Evolutionary conservation across 1,284 basidiomycete species (phyloP), one percentile per base, ranked within the genome.

Genomic region (Tylopilus orsonianus): DNA sequence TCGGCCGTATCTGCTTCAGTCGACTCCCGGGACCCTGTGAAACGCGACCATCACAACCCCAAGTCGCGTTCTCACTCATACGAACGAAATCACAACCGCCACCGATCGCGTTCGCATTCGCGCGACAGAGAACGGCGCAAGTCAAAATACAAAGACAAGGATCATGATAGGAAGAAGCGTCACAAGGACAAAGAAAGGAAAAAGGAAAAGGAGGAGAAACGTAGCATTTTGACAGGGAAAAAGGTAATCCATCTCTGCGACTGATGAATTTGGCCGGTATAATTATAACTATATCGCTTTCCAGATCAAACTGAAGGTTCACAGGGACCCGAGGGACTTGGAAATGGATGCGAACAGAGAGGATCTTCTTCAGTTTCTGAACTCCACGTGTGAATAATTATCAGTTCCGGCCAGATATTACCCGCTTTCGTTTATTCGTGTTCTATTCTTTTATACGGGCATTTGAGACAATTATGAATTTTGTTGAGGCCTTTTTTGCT

Each of bases 271-370:
- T 1, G 27, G n/a, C 6, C 5, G 6, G 30, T 29, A 14, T 33
- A 41, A 36, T 44, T 41, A n/a, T 41, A 16, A 2, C 2, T 27
- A n/a, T n/a, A n/a, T n/a, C n/a, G n/a, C 5, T 46, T 45, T 12
- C 34, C 36, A 81, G 79, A 81, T 81, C 49, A 82, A 81, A 58
- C 59, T 82, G 35, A 81, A 80, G 58, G 75, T 81, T 4, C 79
- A 76, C 67, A 80, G 77, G 56, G 75, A 79, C 41, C 75, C 74
- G 33, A 74, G 65, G 22, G 79, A 81, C 51, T 61, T 75, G 41
- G 77, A 79, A 57, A 67, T 78, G 55, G 79, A 81, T 55, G 72
- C 70, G 26, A 81, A 80, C 49, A 69, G 80, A 37, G 60, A 74
- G 61, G 69, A 77, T 56, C 59, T 81, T 41, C 53, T 81, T 18